Conservation (phyloP, 805 yeast species). For the Tetrapisispora fleetii region DNA sequence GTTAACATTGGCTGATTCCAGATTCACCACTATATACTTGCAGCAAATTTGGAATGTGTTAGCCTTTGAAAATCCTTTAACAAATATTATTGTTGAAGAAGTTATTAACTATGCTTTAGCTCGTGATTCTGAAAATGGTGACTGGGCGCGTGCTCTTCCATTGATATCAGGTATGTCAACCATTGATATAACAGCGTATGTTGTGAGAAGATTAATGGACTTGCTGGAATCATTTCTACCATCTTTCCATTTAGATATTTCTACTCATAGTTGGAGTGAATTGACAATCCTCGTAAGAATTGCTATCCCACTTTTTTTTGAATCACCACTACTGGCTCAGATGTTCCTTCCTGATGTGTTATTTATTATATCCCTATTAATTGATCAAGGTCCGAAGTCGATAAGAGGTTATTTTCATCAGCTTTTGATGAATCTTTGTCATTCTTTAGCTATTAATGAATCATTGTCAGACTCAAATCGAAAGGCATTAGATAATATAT, state of each 20-base stretch:
- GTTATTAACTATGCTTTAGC: constrained; percentile 65
- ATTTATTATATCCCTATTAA: constrained; percentile 51
- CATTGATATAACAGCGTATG: constrained; percentile 58
- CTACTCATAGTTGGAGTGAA: constrained; percentile 57
- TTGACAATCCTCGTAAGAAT: constrained; percentile 57
- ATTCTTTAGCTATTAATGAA: constrained; percentile 53
- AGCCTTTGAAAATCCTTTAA: constrained; percentile 50
- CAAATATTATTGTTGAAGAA: constrained; percentile 56
- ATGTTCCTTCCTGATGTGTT: constrained; percentile 63
- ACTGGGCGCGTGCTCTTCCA: constrained; percentile 53
- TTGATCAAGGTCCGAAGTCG: constrained; percentile 41
- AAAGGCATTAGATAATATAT: constrained; percentile 37
- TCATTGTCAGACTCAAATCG: constrained; percentile 35
- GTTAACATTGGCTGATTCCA: constrained; percentile 41
- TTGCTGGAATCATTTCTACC: constrained; percentile 44
- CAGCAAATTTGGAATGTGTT: constrained; percentile 59
- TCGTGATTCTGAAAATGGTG: constrained; percentile 63
- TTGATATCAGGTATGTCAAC: constrained; percentile 60
- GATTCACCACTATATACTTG: constrained; percentile 43
- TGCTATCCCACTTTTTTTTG: constrained; percentile 58
- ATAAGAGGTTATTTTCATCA: constrained; percentile 54
- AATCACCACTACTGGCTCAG: constrained; percentile 50
- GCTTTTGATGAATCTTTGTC: constrained; percentile 55
- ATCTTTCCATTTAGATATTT: constrained; percentile 31
- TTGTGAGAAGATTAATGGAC: constrained; percentile 46